Evolutionary conservation across 2,329 filamentous ascomycete species (phyloP).

Genomic region (Aspergillus candidus): DNA sequence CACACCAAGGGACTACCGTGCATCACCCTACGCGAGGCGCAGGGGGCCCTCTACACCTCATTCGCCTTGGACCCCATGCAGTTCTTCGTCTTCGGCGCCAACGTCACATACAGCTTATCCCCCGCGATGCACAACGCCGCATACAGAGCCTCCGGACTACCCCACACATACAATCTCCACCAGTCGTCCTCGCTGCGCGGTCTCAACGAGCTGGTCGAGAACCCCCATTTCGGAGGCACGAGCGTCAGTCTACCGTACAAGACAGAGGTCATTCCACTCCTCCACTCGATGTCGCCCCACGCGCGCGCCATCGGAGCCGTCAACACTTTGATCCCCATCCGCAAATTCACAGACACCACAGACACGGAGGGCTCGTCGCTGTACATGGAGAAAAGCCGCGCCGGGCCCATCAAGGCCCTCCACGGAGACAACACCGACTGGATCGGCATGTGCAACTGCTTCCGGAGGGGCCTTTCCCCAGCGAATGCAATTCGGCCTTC

Average conservation of each 20-base stretch:
- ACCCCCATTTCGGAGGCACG: slow-evolving; percentile 64
- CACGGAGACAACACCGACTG: slow-evolving; percentile 79
- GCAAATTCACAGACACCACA: slow-evolving; percentile 49
- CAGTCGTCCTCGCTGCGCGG: slow-evolving; percentile 58
- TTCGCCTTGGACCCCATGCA: slow-evolving; percentile 64
- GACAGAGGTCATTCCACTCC: slow-evolving; percentile 60
- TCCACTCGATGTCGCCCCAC: slow-evolving; percentile 63
- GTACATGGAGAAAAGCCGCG: slow-evolving; percentile 54
- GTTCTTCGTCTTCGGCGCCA: slow-evolving; percentile 68
- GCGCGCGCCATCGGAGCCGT: slow-evolving; percentile 69
- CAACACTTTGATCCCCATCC: slow-evolving; percentile 68
- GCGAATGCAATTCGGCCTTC: slow-evolving; percentile 57
- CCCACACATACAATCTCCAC: slow-evolving; percentile 60
- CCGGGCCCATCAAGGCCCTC: slow-evolving; percentile 61
- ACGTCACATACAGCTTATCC: slow-evolving; percentile 65
- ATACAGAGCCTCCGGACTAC: slow-evolving; percentile 60
- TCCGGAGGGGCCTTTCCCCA: slow-evolving; percentile 65
- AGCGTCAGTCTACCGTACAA: slow-evolving; percentile 70
- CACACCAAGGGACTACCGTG: slow-evolving; percentile 42
- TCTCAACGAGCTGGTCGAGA: slow-evolving; percentile 58
- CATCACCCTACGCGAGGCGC: slow-evolving; percentile 59
- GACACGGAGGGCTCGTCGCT: slow-evolving; percentile 52
- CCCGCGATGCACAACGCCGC: slow-evolving; percentile 73
- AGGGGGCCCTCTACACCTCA: slow-evolving; percentile 59
- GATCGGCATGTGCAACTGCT: slow-evolving; percentile 69